A percentile compares a stretch with the other conserved stretches of the same genome.
phyloP scores from a whole-genome alignment of 768 basidiomycete species.

The Pholiota conissans region DNA sequence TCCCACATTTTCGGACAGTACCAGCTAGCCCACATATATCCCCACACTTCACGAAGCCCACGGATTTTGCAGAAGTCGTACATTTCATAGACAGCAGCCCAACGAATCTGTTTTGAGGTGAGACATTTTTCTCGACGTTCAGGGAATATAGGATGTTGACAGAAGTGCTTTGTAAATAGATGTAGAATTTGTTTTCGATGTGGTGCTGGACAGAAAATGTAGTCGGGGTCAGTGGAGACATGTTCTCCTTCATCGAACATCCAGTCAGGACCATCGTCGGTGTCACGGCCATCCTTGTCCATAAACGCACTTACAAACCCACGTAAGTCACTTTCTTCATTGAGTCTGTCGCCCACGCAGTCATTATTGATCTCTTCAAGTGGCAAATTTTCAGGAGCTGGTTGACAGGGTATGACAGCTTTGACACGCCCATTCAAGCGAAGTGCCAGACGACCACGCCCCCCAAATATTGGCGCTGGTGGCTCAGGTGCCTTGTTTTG shows the following conservation, averaged over 20 bases:
- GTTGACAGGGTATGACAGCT: too few relatives aligned
- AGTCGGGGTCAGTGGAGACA: background rate
- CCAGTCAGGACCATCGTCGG: slow-evolving; percentile 8
- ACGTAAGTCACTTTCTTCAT: background rate
- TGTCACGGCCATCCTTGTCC: slow-evolving; percentile 3
- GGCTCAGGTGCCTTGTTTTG: too few relatives aligned
- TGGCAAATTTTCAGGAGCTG: too few relatives aligned
- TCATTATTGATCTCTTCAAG: too few relatives aligned
- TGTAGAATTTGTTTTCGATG: slow-evolving; percentile 15
- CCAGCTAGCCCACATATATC: slow-evolving; percentile 32
- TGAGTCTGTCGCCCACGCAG: too few relatives aligned
- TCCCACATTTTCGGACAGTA: slow-evolving; percentile 25
- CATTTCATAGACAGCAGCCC: slow-evolving; percentile 32
- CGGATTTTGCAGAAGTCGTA: slow-evolving; percentile 28
- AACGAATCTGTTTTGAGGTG: slow-evolving; percentile 21
- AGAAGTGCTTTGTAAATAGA: slow-evolving; percentile 23
- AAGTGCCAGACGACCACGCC: too few relatives aligned
- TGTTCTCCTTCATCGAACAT: slow-evolving; percentile 13
- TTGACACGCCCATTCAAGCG: too few relatives aligned
- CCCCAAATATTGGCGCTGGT: too few relatives aligned
- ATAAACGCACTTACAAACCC: background rate
- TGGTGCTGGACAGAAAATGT: slow-evolving; percentile 9
- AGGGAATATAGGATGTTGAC: slow-evolving; percentile 25
- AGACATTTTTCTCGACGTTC: background rate
- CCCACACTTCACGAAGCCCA: slow-evolving; percentile 33